Percentiles rank a stretch among this genome's conserved stretches.
Conservation (phyloP, 768 basidiomycete genomes). For the Candolleomyces efflorescens region DNA sequence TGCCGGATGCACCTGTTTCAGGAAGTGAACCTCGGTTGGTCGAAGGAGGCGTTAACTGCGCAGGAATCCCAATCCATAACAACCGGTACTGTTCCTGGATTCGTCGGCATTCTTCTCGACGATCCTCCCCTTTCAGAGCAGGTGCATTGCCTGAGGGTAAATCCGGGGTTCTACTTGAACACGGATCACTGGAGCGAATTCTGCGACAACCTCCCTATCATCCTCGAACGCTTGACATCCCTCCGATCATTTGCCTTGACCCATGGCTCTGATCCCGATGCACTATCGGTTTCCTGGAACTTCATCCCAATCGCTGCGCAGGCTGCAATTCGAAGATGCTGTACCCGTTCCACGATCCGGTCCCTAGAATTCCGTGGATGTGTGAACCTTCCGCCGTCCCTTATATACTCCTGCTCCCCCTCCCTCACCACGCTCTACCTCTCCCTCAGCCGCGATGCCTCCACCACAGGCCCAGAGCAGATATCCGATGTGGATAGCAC, state of each 20-base stretch:
- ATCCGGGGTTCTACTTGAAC: neutral
- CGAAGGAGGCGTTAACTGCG: neutral
- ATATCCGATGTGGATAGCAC: neutral
- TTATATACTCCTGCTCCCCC: neutral
- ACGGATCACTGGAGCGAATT: neutral
- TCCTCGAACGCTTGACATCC: neutral
- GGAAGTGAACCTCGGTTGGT: constrained; percentile 1
- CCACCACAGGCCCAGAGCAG: neutral
- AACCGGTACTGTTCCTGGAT: neutral
- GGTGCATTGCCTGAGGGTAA: neutral
- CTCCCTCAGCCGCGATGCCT: neutral
- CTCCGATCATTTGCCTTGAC: neutral
- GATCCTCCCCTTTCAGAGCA: neutral
- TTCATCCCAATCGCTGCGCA: neutral
- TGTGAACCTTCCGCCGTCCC: neutral
- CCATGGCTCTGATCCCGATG: neutral
- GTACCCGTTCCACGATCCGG: neutral
- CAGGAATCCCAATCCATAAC: neutral
- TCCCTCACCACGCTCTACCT: constrained; percentile 3
- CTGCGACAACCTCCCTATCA: neutral
- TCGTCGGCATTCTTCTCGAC: neutral
- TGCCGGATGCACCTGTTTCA: constrained; percentile 4
- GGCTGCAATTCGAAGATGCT: neutral
- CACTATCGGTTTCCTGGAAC: neutral
- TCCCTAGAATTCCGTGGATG: neutral